Conservation (phyloP, 225 moss, liverwort and hornwort species). For the Bryoerythrophyllum caledonicum region DNA sequence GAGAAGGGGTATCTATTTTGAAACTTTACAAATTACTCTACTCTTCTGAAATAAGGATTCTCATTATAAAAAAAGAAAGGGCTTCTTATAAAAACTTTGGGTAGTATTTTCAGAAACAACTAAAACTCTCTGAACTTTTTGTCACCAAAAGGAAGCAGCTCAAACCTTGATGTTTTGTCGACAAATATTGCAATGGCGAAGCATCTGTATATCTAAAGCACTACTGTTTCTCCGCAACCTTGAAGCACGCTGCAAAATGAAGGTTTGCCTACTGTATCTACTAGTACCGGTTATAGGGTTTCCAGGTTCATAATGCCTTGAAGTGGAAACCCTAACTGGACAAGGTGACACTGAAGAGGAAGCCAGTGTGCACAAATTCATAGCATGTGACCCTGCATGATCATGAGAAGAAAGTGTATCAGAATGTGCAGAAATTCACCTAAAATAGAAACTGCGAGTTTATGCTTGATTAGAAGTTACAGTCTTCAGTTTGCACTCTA, state of each 20-base stretch:
- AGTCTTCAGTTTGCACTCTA: too few relatives aligned
- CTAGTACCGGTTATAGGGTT: slow-evolving; percentile 13
- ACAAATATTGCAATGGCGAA: slow-evolving; percentile 19
- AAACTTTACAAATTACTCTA: too few relatives aligned
- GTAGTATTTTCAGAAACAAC: too few relatives aligned
- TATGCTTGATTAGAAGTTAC: too few relatives aligned
- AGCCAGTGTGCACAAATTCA: slow-evolving; percentile 45
- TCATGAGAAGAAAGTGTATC: neutral
- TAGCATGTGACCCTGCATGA: slow-evolving; percentile 43
- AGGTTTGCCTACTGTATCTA: slow-evolving; percentile 22
- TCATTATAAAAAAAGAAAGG: too few relatives aligned
- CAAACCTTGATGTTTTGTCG: slow-evolving; percentile 44
- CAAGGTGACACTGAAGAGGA: slow-evolving; percentile 19
- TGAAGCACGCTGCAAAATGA: slow-evolving; percentile 5
- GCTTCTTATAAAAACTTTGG: too few relatives aligned
- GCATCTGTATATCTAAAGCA: slow-evolving; percentile 16
- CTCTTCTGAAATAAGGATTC: too few relatives aligned
- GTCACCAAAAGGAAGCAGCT: neutral
- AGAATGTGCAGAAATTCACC: neutral
- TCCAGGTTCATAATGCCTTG: slow-evolving; percentile 8
- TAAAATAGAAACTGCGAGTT: neutral
- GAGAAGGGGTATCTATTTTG: too few relatives aligned
- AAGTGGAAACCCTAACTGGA: slow-evolving; percentile 18
- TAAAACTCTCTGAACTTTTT: neutral
- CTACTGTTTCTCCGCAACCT: slow-evolving; percentile 17